A percentile compares a stretch with the other conserved stretches of the same genome.
These are phyloP conservation scores for Coccomyxa sp. DNA, from an alignment of 139 green algal genomes.

Conservation along the genomic window DNA sequence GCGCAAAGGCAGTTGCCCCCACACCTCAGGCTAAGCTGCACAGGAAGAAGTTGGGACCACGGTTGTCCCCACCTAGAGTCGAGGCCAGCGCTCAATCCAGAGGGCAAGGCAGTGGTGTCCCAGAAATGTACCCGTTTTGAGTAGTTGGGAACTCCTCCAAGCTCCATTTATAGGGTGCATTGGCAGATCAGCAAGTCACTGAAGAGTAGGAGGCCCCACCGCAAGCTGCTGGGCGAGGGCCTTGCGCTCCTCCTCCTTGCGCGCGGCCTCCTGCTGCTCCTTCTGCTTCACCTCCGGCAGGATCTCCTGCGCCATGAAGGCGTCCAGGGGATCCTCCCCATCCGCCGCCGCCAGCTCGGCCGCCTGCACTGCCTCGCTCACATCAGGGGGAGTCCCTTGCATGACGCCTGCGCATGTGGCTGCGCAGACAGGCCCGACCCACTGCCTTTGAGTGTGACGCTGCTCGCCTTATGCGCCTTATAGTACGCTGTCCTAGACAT, in stretches of 20 bases:
- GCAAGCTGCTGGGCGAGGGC: constrained; percentile 37
- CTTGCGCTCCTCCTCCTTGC: constrained; percentile 43
- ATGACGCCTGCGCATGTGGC: neutral
- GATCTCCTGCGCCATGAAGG: constrained; percentile 79
- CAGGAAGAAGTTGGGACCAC: too few relatives aligned
- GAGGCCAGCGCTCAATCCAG: too few relatives aligned
- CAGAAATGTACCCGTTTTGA: too few relatives aligned
- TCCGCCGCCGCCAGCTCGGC: constrained; percentile 27
- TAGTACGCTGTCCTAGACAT: too few relatives aligned
- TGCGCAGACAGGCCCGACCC: neutral
- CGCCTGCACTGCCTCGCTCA: neutral
- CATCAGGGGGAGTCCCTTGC: neutral
- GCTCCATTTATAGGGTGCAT: neutral
- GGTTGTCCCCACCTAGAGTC: too few relatives aligned
- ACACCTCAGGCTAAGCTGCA: neutral
- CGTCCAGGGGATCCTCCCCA: constrained; percentile 76
- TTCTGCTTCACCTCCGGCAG: constrained; percentile 62
- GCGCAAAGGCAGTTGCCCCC: neutral
- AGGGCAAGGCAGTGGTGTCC: too few relatives aligned
- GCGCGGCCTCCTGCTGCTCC: constrained; percentile 46
- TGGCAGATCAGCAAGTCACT: neutral
- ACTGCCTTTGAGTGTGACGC: neutral
- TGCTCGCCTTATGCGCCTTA: neutral
- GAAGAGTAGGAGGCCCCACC: constrained; percentile 5
- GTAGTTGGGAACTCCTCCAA: neutral